Percentiles rank a stretch among this genome's conserved stretches.
Evolutionary conservation across 495 filamentous ascomycete species (phyloP).

Genomic region (Halenospora varia): DNA sequence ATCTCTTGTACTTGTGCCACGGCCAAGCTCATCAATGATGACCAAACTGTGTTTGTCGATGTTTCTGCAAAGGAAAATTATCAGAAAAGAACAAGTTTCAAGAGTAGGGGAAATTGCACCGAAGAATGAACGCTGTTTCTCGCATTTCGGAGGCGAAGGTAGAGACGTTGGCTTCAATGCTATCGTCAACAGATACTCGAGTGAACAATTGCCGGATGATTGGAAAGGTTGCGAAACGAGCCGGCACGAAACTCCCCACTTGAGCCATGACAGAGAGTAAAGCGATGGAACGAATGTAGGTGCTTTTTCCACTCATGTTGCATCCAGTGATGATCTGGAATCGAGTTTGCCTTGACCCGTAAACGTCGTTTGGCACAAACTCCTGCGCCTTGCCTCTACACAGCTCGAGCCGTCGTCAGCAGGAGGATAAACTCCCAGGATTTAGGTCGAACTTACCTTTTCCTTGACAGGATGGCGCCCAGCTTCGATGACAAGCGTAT

Average conservation of each 20-base stretch:
- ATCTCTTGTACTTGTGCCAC: conserved; percentile 86
- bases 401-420: conserved; percentile 20
- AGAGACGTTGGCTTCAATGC: conserved; percentile 85
- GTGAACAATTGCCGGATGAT: conserved; percentile 83
- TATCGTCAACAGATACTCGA: conserved; percentile 80
- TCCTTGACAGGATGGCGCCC: conserved; percentile 85
- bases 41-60: conserved; percentile 70
- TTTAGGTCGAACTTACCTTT: conserved; percentile 45
- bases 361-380: conserved; percentile 88
- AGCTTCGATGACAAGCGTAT: conserved; percentile 71
- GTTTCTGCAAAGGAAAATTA: conserved; percentile 42
- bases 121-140: conserved; percentile 88
- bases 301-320: conserved; percentile 99
- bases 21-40: conserved; percentile 89
- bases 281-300: conserved; percentile 85
- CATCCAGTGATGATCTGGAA: conserved; percentile 95
- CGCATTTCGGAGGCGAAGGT: conserved; percentile 95
- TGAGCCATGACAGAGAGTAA: conserved; percentile 90
- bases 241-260: conserved; percentile 87
- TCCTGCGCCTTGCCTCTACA: conserved; percentile 35
- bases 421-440: background rate
- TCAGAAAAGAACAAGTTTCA: conserved; percentile 31
- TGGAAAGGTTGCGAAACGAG: conserved; percentile 75
- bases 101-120: conserved; percentile 31
- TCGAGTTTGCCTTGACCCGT: conserved; percentile 68